Conservation (phyloP, 2,329 filamentous ascomycete genomes). For the Curvularia lunata region DNA sequence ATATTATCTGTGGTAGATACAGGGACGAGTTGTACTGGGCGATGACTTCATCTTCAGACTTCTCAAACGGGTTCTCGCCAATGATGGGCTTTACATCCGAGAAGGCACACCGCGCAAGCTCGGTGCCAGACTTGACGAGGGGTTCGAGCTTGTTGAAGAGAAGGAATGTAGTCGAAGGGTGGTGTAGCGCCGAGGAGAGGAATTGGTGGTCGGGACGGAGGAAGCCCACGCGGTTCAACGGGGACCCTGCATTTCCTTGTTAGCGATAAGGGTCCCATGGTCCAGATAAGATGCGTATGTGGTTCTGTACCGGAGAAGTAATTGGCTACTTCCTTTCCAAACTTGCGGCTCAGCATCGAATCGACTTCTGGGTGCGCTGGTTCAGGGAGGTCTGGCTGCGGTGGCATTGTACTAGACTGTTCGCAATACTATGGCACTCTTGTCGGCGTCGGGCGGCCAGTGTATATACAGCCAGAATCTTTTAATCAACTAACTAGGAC, state of each 20-base stretch:
- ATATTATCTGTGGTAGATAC: constrained; percentile 75
- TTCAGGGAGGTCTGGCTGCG: constrained; percentile 59
- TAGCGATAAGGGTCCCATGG: constrained; percentile 1
- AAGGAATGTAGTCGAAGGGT: constrained; percentile 73
- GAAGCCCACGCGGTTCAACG: constrained; percentile 80
- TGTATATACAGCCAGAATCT: neutral
- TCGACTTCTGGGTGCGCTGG: constrained; percentile 65
- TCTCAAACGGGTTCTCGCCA: constrained; percentile 72
- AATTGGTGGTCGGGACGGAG: constrained; percentile 74
- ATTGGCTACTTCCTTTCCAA: constrained; percentile 80
- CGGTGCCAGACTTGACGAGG: constrained; percentile 65
- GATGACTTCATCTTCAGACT: constrained; percentile 74
- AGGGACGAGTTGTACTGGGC: constrained; percentile 74
- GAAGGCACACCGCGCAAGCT: constrained; percentile 72
- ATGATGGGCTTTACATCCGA: constrained; percentile 74
- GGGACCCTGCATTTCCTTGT: constrained; percentile 60
- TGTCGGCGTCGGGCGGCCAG: neutral
- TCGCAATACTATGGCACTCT: neutral
- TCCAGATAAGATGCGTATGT: neutral
- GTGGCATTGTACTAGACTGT: constrained; percentile 34
- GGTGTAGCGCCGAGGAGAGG: constrained; percentile 69
- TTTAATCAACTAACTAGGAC: neutral
- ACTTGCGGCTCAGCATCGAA: constrained; percentile 76
- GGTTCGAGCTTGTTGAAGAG: constrained; percentile 81
- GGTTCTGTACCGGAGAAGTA: constrained; percentile 70